Conservation (phyloP, 352 stramenopile genomes). For the Pythium aristosporum region DNA sequence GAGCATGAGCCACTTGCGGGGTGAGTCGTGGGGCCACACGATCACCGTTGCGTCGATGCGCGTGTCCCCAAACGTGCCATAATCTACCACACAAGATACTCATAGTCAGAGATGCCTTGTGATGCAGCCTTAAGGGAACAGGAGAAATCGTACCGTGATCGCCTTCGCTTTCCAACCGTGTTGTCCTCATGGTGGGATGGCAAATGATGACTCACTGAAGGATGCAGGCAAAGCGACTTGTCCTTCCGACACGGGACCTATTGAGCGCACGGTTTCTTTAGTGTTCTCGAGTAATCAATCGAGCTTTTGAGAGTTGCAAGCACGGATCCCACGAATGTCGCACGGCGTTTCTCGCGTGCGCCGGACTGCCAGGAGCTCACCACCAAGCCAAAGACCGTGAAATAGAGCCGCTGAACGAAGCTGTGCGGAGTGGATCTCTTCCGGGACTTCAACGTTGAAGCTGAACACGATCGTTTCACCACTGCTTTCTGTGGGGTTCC, state of each 20-base stretch:
- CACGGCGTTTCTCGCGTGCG: background rate
- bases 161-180: slow-evolving; percentile 4
- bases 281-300: background rate
- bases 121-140: background rate
- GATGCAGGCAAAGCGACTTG: no score
- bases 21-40: slow-evolving; percentile 7
- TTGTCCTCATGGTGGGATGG: background rate
- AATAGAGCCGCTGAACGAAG: no score
- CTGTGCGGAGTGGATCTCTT: no score
- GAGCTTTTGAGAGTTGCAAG: background rate
- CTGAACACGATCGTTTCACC: background rate
- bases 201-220: background rate
- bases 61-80: slow-evolving; percentile 4
- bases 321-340: background rate
- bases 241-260: no score
- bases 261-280: background rate
- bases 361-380: no score
- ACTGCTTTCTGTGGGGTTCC: background rate
- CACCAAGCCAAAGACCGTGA: no score
- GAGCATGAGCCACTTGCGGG: slow-evolving; percentile 67
- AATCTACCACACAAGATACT: background rate
- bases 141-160: background rate
- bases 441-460: slow-evolving; percentile 4
- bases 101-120: no score
- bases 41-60: background rate